Conservation (phyloP, 1,284 basidiomycete species). For the Phellinidium pouzarii region DNA sequence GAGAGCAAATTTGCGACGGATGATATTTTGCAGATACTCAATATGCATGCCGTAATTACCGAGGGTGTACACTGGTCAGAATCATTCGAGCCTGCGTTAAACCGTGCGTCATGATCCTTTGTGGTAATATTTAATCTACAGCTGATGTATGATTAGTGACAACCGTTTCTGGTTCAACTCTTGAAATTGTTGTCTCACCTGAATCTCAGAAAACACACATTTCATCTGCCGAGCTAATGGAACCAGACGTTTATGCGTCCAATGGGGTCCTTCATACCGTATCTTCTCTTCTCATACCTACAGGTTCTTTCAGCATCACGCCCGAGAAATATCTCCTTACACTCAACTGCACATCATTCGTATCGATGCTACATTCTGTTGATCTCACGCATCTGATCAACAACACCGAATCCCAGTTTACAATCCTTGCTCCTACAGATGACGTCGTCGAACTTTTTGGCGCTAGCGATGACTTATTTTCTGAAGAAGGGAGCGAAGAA, state of each 20-base stretch:
- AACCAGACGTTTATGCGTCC: conserved; percentile 83
- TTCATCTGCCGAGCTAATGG: conserved; percentile 57
- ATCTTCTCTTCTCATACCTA: conserved; percentile 75
- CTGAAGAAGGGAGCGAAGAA: conserved; percentile 58
- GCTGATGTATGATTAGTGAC: conserved; percentile 41
- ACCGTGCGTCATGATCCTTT: conserved; percentile 39
- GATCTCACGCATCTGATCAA: conserved; percentile 76
- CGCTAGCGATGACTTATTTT: conserved; percentile 37
- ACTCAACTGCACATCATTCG: conserved; percentile 87
- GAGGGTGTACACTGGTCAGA: conserved; percentile 59
- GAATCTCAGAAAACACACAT: conserved; percentile 47
- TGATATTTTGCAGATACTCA: conserved; percentile 72
- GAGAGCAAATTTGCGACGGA: conserved; percentile 79
- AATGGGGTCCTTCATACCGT: conserved; percentile 94
- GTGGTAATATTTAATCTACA: conserved; percentile 5
- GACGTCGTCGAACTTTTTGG: conserved; percentile 68
- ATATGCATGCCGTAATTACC: conserved; percentile 63
- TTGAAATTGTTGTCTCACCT: conserved; percentile 51
- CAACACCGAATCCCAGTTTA: conserved; percentile 61
- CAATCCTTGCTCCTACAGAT: conserved; percentile 85
- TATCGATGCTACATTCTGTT: conserved; percentile 80
- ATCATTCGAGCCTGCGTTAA: conserved; percentile 44
- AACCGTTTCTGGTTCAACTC: conserved; percentile 59
- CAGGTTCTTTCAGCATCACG: conserved; percentile 71
- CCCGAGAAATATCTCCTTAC: conserved; percentile 90